phyloP scores from a whole-genome alignment of 805 yeast genomes.

The Lipomyces japonicus region DNA sequence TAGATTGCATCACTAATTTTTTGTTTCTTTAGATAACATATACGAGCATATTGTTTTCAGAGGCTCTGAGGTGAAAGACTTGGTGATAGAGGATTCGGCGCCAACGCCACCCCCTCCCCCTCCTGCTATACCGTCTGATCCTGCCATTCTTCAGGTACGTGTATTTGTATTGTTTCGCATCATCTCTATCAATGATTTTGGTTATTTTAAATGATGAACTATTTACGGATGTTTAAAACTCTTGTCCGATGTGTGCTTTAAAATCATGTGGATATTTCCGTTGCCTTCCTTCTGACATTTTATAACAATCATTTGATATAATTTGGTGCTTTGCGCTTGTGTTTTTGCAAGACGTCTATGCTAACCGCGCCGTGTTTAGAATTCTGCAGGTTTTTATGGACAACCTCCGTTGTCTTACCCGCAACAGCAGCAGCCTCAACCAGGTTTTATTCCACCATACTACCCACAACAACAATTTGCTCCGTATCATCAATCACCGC shows the following conservation, averaged over 20 bases:
- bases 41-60: conserved; percentile 78
- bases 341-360: too few relatives aligned
- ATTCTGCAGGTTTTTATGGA: too few relatives aligned
- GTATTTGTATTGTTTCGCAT: not conserved
- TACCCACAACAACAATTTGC: conserved; percentile 17
- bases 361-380: too few relatives aligned
- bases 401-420: conserved; percentile 18
- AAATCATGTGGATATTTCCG: conserved; percentile 40
- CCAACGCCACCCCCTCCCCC: conserved; percentile 52
- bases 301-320: too few relatives aligned
- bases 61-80: conserved; percentile 88
- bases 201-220: conserved; percentile 35
- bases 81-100: conserved; percentile 73
- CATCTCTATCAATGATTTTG: not conserved
- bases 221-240: conserved; percentile 34
- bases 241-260: conserved; percentile 35
- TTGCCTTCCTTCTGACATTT: conserved; percentile 47
- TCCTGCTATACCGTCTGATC: conserved; percentile 31
- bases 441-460: conserved; percentile 19
- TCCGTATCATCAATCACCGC: not conserved
- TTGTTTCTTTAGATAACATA: conserved; percentile 42
- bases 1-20: not conserved
- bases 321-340: too few relatives aligned
- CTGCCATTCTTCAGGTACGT: conserved; percentile 38
- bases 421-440: conserved; percentile 21